Conservation (phyloP, 2,329 filamentous ascomycete genomes). For the Cercospora sp. region DNA sequence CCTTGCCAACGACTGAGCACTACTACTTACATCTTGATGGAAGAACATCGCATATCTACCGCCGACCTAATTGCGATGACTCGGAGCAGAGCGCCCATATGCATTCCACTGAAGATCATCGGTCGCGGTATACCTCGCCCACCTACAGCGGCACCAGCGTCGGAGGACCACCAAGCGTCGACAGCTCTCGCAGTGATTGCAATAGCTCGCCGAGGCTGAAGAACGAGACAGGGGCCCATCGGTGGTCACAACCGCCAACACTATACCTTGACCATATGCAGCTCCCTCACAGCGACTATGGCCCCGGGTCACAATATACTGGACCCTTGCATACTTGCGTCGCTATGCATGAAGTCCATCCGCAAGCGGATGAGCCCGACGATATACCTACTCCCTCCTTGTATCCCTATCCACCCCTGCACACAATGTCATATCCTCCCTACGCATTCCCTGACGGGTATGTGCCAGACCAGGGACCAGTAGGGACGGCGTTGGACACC, state of each 20-base stretch:
- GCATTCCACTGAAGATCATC: neutral
- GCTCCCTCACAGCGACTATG: constrained; percentile 9
- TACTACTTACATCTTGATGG: neutral
- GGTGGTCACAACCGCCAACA: neutral
- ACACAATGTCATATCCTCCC: no score
- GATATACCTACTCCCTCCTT: neutral
- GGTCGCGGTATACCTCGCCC: constrained; percentile 10
- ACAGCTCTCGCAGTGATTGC: constrained; percentile 15
- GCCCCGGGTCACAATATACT: constrained; percentile 7
- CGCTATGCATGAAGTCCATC: constrained; percentile 31
- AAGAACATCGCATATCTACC: neutral
- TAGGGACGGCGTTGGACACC: no score
- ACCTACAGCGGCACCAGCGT: constrained; percentile 13
- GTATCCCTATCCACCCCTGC: no score
- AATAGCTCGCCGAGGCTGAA: constrained; percentile 10
- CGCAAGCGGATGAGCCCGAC: constrained; percentile 25
- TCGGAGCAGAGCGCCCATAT: neutral
- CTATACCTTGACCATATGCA: neutral
- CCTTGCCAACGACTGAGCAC: neutral
- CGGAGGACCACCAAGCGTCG: constrained; percentile 10
- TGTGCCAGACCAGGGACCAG: no score
- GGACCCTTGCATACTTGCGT: constrained; percentile 17
- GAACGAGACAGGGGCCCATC: neutral
- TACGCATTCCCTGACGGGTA: no score
- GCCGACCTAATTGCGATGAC: neutral